Conservation (phyloP, 1,139 yeast genomes). For the Diutina mesorugosa region DNA sequence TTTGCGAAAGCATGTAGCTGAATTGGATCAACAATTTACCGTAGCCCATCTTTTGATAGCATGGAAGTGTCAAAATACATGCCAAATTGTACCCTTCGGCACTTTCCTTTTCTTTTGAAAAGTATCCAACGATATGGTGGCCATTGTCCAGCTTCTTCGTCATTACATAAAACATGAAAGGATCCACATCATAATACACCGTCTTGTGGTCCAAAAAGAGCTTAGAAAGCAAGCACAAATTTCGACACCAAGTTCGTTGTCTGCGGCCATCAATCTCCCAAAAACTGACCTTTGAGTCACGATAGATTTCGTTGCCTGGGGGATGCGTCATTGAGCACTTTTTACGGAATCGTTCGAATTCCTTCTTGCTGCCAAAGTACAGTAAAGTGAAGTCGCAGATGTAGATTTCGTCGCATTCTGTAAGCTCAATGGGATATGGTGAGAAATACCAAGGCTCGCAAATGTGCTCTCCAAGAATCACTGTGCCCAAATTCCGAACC, state of each 20-base stretch:
- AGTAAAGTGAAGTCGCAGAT: conserved; percentile 86
- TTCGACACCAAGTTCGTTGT: conserved; percentile 95
- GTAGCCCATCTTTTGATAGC: conserved; percentile 89
- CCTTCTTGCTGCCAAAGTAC: conserved; percentile 80
- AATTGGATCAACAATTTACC: conserved; percentile 88
- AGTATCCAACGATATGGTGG: conserved; percentile 91
- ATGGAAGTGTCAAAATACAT: conserved; percentile 90
- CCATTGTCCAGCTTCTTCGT: conserved; percentile 79
- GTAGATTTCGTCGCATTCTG: conserved; percentile 81
- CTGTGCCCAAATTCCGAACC: conserved; percentile 66
- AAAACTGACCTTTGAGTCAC: conserved; percentile 67
- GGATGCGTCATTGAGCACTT: conserved; percentile 89
- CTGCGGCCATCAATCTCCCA: conserved; percentile 95
- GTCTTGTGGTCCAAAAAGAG: conserved; percentile 91
- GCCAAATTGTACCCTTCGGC: conserved; percentile 96
- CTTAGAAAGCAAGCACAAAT: conserved; percentile 77
- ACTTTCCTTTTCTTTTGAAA: conserved; percentile 91
- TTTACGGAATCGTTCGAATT: conserved; percentile 79
- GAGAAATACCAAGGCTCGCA: conserved; percentile 99
- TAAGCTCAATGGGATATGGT: conserved; percentile 89
- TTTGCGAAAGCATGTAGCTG: conserved; percentile 77
- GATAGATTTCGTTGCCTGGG: conserved; percentile 93
- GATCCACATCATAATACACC: conserved; percentile 92
- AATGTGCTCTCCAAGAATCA: conserved; percentile 80
- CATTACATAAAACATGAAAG: conserved; percentile 92